Evolutionary conservation across 441 rosid species (phyloP), one percentile per base, ranked within the genome.

Genomic region (Arabidopsis lyrata): DNA sequence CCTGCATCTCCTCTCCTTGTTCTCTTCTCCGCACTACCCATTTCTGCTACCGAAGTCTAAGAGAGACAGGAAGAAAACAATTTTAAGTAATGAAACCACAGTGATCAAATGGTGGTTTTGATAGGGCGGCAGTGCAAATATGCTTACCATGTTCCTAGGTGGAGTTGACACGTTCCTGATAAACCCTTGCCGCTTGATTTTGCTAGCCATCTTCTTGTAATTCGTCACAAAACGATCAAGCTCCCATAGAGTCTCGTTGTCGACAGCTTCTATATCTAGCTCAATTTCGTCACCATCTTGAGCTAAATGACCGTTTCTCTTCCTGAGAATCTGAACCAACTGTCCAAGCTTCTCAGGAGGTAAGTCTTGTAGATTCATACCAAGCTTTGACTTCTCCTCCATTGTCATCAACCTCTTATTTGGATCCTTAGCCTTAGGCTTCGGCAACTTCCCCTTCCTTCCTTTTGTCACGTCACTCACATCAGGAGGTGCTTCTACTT

Each of bases 281-380:
- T 95, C 99, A 20, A 92, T 95, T 81, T 95, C 99, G 66, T 92
- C 97, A 3, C 95, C 98, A 1, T 95, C 99, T 74, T 95, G 98
- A 71, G 85, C 81, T 39, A 92, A 66, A 75, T 89, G 81, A 62
- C 86, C 84, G 45, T 89, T 89, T 78, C 98, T 90, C 86, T 89
- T 95, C 83, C 78, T 80, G 11, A 94, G 87, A 29, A 94, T 94
- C 77, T 82, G 87, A 77, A 94, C 81, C 57, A 95, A 88, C 66
- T 92, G 93, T 20, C 88, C 97, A 92, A 95, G 92, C 77, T 95
- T 92, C 89, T 95, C 99, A 2, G 85, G 88, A 0, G 99, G 99
- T 76, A 95, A 71, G 44, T 83, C 90, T 85, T 95, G 99, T 82
- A 95, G 76, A 63, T 90, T 90, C 27, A 90, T 5, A 2, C 99